These are phyloP conservation scores for Trypanosoma cruzi DNA, from an alignment of 208 protist genomes.

Conservation along the genomic window DNA sequence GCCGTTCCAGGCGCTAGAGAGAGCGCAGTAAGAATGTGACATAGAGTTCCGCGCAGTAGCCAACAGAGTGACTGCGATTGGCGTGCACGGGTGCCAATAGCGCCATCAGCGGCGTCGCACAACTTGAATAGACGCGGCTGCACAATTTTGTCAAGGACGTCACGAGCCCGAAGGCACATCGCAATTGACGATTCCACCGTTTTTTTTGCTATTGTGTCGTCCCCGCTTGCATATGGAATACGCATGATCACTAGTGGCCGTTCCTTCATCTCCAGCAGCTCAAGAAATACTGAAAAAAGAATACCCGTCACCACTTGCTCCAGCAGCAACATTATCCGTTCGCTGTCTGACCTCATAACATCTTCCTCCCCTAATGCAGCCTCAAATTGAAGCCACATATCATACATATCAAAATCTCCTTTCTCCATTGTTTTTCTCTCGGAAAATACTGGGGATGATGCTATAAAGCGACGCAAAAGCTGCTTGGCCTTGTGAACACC, in stretches of 20 bases:
- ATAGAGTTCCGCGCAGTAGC: conserved; percentile 48
- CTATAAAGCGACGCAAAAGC: conserved; percentile 13
- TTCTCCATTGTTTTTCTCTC: neutral
- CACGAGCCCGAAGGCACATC: conserved; percentile 9
- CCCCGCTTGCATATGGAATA: neutral
- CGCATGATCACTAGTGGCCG: neutral
- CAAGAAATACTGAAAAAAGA: conserved; percentile 42
- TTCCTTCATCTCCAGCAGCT: conserved; percentile 41
- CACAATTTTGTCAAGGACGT: conserved; percentile 24
- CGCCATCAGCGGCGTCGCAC: conserved; percentile 39
- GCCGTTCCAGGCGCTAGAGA: neutral
- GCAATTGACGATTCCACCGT: neutral
- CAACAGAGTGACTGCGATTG: conserved; percentile 51
- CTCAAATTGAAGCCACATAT: conserved; percentile 25
- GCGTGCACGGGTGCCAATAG: conserved; percentile 39
- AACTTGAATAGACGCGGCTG: conserved; percentile 22
- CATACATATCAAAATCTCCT: conserved; percentile 11
- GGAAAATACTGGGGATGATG: neutral
- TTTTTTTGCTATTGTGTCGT: neutral
- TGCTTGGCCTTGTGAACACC: conserved; percentile 29
- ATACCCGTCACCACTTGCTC: conserved; percentile 25
- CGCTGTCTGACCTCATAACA: neutral
- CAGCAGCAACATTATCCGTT: neutral
- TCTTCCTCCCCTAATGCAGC: neutral
- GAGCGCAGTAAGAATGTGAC: conserved; percentile 30